phyloP scores from a whole-genome alignment of 176 grass and related monocot species.

The Typha latifolia region DNA sequence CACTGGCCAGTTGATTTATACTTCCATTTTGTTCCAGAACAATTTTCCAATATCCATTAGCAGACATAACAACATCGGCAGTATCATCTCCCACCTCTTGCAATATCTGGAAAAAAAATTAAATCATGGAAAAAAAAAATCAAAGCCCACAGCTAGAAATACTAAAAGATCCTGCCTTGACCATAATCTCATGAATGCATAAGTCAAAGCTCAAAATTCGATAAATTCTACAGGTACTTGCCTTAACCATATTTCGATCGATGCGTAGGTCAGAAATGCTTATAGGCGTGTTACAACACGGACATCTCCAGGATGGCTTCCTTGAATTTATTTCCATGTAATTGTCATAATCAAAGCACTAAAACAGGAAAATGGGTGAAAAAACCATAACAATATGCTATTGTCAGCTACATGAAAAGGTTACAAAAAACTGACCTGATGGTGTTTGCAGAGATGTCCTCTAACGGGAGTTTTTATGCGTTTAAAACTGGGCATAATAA shows the following conservation, averaged over 20 bases:
- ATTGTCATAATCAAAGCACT: conserved; percentile 99
- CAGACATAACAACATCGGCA: conserved; percentile 44
- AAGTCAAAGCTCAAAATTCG: not conserved
- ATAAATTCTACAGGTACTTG: conserved; percentile 27
- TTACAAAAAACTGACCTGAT: conserved; percentile 50
- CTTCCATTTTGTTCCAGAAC: conserved; percentile 39
- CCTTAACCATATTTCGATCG: conserved; percentile 82
- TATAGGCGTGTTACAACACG: conserved; percentile 67
- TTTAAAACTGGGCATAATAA: conserved; percentile 50
- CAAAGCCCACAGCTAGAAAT: not conserved
- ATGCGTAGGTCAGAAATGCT: conserved; percentile 55
- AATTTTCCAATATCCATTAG: conserved; percentile 77
- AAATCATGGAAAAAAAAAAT: conserved; percentile 6
- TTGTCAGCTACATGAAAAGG: not conserved
- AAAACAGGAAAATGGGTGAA: conserved; percentile 15
- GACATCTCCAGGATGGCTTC: conserved; percentile 84
- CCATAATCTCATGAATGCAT: too few relatives aligned
- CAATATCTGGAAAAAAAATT: conserved; percentile 46
- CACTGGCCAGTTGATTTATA: conserved; percentile 30
- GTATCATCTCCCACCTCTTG: conserved; percentile 47
- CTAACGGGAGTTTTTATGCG: conserved; percentile 76
- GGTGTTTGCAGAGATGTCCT: conserved; percentile 84
- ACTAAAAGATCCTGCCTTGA: too few relatives aligned
- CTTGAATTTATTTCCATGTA: conserved; percentile 88
- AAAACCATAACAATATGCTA: not conserved